Conservation (phyloP, 2,329 filamentous ascomycete species). For the Knoxdaviesia proteae region DNA sequence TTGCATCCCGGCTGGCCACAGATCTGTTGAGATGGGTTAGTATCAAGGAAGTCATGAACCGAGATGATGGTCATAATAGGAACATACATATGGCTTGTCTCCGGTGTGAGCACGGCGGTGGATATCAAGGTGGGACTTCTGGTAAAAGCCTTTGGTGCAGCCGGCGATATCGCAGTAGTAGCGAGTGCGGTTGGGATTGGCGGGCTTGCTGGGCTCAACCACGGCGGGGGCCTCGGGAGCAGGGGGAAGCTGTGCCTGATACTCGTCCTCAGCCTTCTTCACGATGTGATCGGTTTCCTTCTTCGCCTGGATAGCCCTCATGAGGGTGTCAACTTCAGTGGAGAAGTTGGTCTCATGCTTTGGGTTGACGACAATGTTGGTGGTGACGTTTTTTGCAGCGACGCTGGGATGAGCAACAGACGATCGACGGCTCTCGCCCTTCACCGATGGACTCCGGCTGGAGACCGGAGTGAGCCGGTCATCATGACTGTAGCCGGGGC, state of each 20-base stretch:
- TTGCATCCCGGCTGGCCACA: constrained; percentile 57
- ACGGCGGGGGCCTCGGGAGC: neutral
- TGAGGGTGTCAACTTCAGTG: constrained; percentile 72
- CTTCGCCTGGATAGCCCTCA: constrained; percentile 70
- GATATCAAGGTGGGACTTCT: constrained; percentile 85
- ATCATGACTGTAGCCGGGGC: constrained; percentile 4
- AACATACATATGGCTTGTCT: constrained; percentile 66
- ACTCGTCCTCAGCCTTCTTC: constrained; percentile 5
- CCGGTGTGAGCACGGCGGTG: constrained; percentile 79
- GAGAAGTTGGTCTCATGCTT: constrained; percentile 40
- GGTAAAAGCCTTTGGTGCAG: constrained; percentile 67
- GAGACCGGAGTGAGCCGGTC: constrained; percentile 3
- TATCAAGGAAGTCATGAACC: constrained; percentile 8
- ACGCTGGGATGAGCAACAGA: constrained; percentile 3
- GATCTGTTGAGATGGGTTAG: constrained; percentile 16
- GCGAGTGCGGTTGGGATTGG: constrained; percentile 1
- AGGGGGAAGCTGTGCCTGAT: neutral
- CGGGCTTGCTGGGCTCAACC: constrained; percentile 31
- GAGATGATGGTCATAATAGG: neutral
- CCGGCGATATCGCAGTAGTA: constrained; percentile 50
- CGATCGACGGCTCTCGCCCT: constrained; percentile 11
- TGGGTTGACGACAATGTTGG: constrained; percentile 24
- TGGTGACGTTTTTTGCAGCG: constrained; percentile 18
- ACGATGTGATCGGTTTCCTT: constrained; percentile 16
- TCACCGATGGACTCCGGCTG: constrained; percentile 12